A percentile compares a stretch with the other conserved stretches of the same genome.
phyloP scores from a whole-genome alignment of 1,284 basidiomycete species.

The Hypsizygus ulmarius region DNA sequence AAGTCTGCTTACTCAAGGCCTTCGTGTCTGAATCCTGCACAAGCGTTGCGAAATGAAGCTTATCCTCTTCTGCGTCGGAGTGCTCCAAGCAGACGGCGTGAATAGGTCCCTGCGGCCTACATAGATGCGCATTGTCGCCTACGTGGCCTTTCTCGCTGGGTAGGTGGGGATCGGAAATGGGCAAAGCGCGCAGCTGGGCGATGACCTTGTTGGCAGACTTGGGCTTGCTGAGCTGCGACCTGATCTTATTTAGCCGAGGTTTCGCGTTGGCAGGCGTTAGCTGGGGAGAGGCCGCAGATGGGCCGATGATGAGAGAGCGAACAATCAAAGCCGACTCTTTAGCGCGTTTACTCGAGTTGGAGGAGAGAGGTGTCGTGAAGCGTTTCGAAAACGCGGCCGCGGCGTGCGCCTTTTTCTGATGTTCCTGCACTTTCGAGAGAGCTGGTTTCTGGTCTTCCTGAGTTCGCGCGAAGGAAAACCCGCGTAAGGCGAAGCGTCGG shows the following conservation, averaged over 20 bases:
- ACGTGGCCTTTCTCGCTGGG: conserved; percentile 25
- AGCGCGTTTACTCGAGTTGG: conserved; percentile 57
- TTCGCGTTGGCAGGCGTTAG: conserved; percentile 41
- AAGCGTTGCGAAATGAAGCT: conserved; percentile 48
- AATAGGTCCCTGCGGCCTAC: conserved; percentile 48
- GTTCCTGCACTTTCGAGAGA: conserved; percentile 36
- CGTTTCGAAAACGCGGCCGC: conserved; percentile 34
- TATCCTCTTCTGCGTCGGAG: conserved; percentile 58
- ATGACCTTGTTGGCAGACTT: conserved; percentile 71
- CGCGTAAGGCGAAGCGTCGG: conserved; percentile 24
- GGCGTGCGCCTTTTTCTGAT: conserved; percentile 34
- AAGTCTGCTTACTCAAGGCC: background rate
- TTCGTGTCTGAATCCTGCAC: background rate
- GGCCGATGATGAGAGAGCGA: conserved; percentile 67
- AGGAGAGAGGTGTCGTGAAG: conserved; percentile 28
- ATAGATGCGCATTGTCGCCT: conserved; percentile 17
- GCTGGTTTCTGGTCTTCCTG: conserved; percentile 31
- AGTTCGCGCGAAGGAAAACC: conserved; percentile 15
- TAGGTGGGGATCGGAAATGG: conserved; percentile 32
- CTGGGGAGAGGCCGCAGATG: conserved; percentile 35
- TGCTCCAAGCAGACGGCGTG: conserved; percentile 70
- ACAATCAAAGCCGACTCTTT: conserved; percentile 60
- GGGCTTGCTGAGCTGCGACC: conserved; percentile 62
- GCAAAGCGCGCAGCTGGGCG: conserved; percentile 56
- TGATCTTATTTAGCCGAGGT: conserved; percentile 63